Conservation (phyloP, 1,284 basidiomycete species). For the Ceratobasidium sp. region DNA sequence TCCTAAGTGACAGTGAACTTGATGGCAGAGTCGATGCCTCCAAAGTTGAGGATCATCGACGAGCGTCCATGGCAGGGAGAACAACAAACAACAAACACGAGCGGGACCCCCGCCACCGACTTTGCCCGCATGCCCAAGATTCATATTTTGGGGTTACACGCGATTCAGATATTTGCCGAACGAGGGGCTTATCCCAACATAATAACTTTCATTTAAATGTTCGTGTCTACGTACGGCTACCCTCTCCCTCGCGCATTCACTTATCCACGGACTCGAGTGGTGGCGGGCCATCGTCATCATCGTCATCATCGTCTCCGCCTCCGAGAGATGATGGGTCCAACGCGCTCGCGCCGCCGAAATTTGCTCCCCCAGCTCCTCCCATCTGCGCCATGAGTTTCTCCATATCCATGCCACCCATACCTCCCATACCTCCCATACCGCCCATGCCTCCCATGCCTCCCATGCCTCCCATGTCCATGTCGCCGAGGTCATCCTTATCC, state of each 20-base stretch:
- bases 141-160: too few relatives aligned
- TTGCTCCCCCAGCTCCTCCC: slow-evolving; percentile 55
- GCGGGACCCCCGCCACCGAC: slow-evolving; percentile 27
- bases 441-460: slow-evolving; percentile 60
- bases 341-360: slow-evolving; percentile 54
- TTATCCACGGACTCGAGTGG: slow-evolving; percentile 67
- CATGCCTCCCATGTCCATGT: slow-evolving; percentile 60
- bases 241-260: background rate
- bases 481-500: slow-evolving; percentile 53
- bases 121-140: too few relatives aligned
- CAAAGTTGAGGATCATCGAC: background rate
- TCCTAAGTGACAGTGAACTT: background rate
- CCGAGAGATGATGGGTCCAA: slow-evolving; percentile 46
- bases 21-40: background rate
- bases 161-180: too few relatives aligned
- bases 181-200: background rate
- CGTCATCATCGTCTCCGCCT: slow-evolving; percentile 51
- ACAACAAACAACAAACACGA: slow-evolving; percentile 31
- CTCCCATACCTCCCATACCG: slow-evolving; percentile 63
- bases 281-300: slow-evolving; percentile 66
- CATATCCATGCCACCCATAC: slow-evolving; percentile 65
- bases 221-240: background rate
- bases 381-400: slow-evolving; percentile 74
- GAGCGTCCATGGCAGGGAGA: background rate
- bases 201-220: slow-evolving; percentile 34